Conservation (phyloP, 1,284 basidiomycete species). For the Wallemia mellicola region DNA sequence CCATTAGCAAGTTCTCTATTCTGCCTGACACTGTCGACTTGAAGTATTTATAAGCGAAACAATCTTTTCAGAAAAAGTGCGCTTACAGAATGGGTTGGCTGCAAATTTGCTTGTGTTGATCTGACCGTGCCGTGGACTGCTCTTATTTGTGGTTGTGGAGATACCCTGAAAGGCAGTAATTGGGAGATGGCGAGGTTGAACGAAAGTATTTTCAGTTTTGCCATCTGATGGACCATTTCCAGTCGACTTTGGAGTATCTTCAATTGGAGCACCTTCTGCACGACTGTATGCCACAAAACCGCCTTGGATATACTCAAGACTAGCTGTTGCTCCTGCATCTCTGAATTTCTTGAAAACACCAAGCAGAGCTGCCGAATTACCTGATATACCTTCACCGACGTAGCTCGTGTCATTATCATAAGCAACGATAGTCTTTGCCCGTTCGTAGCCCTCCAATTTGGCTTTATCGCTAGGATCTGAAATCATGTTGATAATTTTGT, state of each 20-base stretch:
- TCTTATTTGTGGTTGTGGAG: slow-evolving; percentile 18
- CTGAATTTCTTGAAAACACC: slow-evolving; percentile 63
- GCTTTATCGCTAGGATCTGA: slow-evolving; percentile 25
- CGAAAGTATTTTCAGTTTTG: slow-evolving; percentile 2
- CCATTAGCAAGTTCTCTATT: slow-evolving; percentile 68
- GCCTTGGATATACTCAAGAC: slow-evolving; percentile 44
- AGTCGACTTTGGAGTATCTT: slow-evolving; percentile 19
- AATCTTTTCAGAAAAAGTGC: neutral
- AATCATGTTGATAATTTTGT: slow-evolving; percentile 43
- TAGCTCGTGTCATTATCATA: slow-evolving; percentile 43
- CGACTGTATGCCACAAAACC: slow-evolving; percentile 37
- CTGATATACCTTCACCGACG: slow-evolving; percentile 23
- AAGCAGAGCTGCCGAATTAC: slow-evolving; percentile 27
- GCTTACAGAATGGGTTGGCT: slow-evolving; percentile 41
- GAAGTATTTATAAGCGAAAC: neutral
- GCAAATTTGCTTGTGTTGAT: slow-evolving; percentile 14
- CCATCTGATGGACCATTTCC: slow-evolving; percentile 12
- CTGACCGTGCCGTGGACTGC: slow-evolving; percentile 2
- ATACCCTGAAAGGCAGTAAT: slow-evolving; percentile 21
- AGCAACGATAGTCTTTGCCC: slow-evolving; percentile 33
- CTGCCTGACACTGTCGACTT: slow-evolving; percentile 68
- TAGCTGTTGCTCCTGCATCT: slow-evolving; percentile 30
- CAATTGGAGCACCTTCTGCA: slow-evolving; percentile 25
- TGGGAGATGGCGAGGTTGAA: slow-evolving; percentile 5
- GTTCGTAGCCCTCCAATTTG: slow-evolving; percentile 29